Conservation (phyloP, 306 rosid species). For the Trifolium repens region DNA sequence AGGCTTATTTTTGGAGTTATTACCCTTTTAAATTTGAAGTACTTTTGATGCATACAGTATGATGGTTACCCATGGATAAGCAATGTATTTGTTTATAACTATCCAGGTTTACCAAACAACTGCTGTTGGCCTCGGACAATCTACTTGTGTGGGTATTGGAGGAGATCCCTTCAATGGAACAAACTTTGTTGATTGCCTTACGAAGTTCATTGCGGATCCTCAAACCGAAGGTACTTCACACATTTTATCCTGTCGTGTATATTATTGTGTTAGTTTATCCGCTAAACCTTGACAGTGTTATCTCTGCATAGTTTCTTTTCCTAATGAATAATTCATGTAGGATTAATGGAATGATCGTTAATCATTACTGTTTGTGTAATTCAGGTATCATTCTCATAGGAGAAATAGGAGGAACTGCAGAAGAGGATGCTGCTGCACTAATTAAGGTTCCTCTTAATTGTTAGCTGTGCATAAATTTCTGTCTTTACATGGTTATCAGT, state of each 20-base stretch:
- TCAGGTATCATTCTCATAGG: constrained; percentile 93
- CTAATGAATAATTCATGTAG: constrained; percentile 15
- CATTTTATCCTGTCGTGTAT: constrained; percentile 22
- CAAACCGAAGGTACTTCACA: constrained; percentile 83
- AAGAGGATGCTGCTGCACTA: constrained; percentile 99
- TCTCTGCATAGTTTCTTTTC: constrained; percentile 36
- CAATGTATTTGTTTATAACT: constrained; percentile 23
- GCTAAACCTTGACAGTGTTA: not conserved
- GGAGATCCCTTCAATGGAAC: constrained; percentile 99
- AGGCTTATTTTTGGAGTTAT: constrained; percentile 26
- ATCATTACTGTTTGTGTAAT: constrained; percentile 31
- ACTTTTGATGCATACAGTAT: constrained; percentile 29
- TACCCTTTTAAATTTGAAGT: constrained; percentile 38
- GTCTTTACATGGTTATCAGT: not conserved
- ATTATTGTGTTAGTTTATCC: constrained; percentile 2
- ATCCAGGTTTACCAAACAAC: constrained; percentile 96
- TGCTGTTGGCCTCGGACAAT: constrained; percentile 98
- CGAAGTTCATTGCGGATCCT: constrained; percentile 81
- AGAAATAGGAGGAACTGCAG: constrained; percentile 99
- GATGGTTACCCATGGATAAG: constrained; percentile 37
- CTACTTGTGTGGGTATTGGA: constrained; percentile 98
- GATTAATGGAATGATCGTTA: constrained; percentile 26
- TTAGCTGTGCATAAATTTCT: not conserved
- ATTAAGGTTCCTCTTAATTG: constrained; percentile 69
- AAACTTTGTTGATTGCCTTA: constrained; percentile 94